A percentile compares a stretch with the other conserved stretches of the same genome.
phyloP scores from a whole-genome alignment of 257 asterid species.

The Agastache rugosa region DNA sequence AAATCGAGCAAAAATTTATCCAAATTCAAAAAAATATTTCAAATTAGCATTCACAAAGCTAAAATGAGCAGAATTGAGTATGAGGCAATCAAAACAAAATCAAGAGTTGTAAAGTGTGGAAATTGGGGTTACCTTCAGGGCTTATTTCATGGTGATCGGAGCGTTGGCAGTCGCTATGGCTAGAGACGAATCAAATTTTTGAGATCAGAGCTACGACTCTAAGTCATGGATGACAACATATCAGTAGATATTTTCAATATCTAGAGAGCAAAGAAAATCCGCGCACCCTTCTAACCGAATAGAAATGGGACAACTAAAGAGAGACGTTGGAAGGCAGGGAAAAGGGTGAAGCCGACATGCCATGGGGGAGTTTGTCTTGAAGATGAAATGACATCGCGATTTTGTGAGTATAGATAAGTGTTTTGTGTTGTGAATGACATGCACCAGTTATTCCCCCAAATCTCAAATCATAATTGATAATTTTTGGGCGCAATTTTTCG shows the following conservation, averaged over 20 bases:
- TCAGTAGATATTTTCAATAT: constrained; percentile 45
- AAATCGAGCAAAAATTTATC: constrained; percentile 34
- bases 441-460: too few relatives aligned
- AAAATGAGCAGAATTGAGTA: constrained; percentile 32
- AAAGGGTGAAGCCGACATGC: too few relatives aligned
- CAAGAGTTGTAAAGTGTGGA: constrained; percentile 2
- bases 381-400: too few relatives aligned
- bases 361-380: too few relatives aligned
- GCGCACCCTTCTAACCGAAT: constrained; percentile 43
- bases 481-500: too few relatives aligned
- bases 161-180: constrained; percentile 99
- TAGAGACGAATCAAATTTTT: constrained; percentile 49
- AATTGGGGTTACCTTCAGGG: constrained; percentile 69
- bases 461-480: too few relatives aligned
- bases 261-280: constrained; percentile 55
- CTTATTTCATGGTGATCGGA: constrained; percentile 97
- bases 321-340: too few relatives aligned
- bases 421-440: too few relatives aligned
- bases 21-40: constrained; percentile 19
- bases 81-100: constrained; percentile 14
- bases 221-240: constrained; percentile 38
- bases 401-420: too few relatives aligned
- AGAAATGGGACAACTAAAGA: constrained; percentile 41
- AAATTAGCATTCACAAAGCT: constrained; percentile 21
- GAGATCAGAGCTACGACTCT: constrained; percentile 62